Evolutionary conservation across 2,329 filamentous ascomycete species (phyloP).

Genomic region (Trichocomaceae sp.): DNA sequence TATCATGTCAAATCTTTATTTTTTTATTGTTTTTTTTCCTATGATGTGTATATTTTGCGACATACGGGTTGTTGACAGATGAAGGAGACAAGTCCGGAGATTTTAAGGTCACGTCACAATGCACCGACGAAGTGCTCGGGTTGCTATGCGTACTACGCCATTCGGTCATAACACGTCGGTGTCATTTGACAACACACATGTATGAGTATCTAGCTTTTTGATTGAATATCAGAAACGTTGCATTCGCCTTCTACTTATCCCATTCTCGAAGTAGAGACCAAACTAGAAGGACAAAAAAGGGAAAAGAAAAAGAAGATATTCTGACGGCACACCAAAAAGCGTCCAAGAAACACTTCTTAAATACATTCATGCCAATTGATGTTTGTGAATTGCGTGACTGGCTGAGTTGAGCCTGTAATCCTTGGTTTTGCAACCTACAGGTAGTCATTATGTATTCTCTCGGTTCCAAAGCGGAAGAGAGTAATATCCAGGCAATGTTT

Average conservation of each 20-base stretch:
- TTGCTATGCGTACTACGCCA: background rate
- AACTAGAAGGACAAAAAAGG: no score
- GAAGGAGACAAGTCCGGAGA: background rate
- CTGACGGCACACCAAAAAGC: background rate
- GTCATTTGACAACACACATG: background rate
- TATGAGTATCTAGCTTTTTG: conserved; percentile 3
- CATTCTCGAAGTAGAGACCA: background rate
- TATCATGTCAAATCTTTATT: background rate
- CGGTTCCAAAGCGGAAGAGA: no score
- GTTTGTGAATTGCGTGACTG: no score
- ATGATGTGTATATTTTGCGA: conserved; percentile 2
- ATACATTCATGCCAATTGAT: background rate
- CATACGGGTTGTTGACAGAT: background rate
- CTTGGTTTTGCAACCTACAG: background rate
- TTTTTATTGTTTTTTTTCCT: background rate
- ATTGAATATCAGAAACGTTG: background rate
- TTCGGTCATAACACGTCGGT: background rate
- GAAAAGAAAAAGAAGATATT: no score
- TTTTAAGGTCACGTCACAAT: background rate
- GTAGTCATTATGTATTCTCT: no score
- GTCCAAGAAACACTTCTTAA: background rate
- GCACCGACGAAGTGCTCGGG: background rate
- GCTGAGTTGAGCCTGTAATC: background rate
- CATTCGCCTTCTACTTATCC: background rate
- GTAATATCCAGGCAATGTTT: background rate